Percentiles rank a stretch among this genome's conserved stretches.
Conservation (phyloP, 176 grass and related monocot genomes). For the Musa troglodytarum region DNA sequence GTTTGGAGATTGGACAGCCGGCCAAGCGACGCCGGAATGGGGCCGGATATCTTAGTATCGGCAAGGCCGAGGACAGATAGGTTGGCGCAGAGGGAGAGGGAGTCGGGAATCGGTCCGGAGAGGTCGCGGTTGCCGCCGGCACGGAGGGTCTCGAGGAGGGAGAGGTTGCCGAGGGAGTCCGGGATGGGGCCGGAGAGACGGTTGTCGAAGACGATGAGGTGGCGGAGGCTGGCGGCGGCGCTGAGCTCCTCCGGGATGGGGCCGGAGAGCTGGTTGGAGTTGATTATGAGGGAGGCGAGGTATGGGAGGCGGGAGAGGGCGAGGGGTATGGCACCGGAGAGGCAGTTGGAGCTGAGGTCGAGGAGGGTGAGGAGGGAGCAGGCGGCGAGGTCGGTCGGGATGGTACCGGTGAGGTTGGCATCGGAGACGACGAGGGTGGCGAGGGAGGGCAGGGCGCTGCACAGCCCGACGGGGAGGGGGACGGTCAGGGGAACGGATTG, state of each 20-base stretch:
- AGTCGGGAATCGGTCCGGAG: conserved; percentile 47
- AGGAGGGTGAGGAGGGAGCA: conserved; percentile 58
- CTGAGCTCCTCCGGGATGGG: conserved; percentile 39
- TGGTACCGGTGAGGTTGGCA: conserved; percentile 57
- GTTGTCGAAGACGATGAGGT: conserved; percentile 72
- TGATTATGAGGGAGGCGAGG: conserved; percentile 38
- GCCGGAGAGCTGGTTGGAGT: conserved; percentile 68
- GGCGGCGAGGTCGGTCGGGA: conserved; percentile 40
- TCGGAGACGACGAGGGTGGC: conserved; percentile 45
- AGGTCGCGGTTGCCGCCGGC: conserved; percentile 77
- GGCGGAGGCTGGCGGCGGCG: conserved; percentile 22
- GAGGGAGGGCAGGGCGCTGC: conserved; percentile 35
- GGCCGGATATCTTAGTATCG: conserved; percentile 81
- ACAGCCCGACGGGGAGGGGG: conserved; percentile 30
- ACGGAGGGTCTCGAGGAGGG: conserved; percentile 49
- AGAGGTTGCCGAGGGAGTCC: conserved; percentile 47
- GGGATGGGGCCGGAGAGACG: conserved; percentile 63
- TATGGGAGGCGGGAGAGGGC: conserved; percentile 36
- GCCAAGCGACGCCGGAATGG: conserved; percentile 50
- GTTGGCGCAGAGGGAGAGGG: conserved; percentile 36
- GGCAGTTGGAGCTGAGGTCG: conserved; percentile 63
- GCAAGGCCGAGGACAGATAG: conserved; percentile 77
- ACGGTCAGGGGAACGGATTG: conserved; percentile 64
- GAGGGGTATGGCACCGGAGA: conserved; percentile 48
- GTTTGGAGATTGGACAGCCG: conserved; percentile 55